Evolutionary conservation across 2,329 filamentous ascomycete genomes (phyloP), one percentile per base, ranked within the genome.

Genomic region (Dactylellina sp.): DNA sequence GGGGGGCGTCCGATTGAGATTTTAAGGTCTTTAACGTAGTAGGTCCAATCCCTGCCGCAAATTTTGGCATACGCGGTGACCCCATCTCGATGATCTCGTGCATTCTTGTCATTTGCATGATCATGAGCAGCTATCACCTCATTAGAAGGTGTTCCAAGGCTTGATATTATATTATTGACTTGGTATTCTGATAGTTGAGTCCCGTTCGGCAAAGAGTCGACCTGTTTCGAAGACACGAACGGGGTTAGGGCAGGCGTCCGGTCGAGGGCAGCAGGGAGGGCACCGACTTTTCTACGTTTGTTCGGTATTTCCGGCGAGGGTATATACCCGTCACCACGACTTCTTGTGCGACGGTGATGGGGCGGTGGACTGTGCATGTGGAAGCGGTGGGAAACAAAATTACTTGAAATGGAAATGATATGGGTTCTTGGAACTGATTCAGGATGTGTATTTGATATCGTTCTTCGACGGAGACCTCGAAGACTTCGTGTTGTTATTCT

Each of bases 51-150:
- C 76, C 88, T 87, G 14, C 90, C 91, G 18, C 91, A 88, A 74
- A 95, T 89, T 82, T 94, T 94, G 64, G 91, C 91, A 80, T 91
- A 95, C 37, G 91, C 91, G 78, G 88, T 85, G 75, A 90, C 88
- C 18, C 87, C 87, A 42, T 88, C 85, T 42, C 84, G 84, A 75
- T 78, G 79, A 61, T 87, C 86, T 62, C 84, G 83, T 78, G 88
- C 86, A 79, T 90, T 88, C 62, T 88, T 86, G 47, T 84, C 82
- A 79, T 91, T 90, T 63, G 87, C 83, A 77, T 89, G 86, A 63
- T 89, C 87, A 76, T 84, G 84, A 80, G 84, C 86, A 42, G 87
- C 88, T 76, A 89, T 85, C 0, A 89, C 86, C 40, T 76, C 77
- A 24, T 78, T 76, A 37, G 78, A 76, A 35, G 78, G 77, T 63